Evolutionary conservation across 2,329 filamentous ascomycete genomes (phyloP), one percentile per base, ranked within the genome.

Genomic region (Thermomyces lanuginosus): DNA sequence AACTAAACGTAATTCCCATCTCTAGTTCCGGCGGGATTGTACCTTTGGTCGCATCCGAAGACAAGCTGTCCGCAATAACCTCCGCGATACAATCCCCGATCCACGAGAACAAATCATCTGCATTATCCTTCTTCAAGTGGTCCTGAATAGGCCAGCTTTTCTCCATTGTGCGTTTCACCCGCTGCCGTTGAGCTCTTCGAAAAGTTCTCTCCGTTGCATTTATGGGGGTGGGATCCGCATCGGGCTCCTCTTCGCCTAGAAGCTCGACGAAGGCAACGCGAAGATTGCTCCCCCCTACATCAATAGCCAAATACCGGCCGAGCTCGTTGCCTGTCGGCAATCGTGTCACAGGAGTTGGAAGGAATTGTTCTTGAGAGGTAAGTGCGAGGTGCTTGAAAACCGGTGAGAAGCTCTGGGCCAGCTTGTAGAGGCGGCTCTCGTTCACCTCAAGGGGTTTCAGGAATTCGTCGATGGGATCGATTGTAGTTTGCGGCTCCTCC

Each of bases 41-140:
- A 6, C 48, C 48, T 31, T 44, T 53, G 13, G 47, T 52, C 13
- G 45, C 41, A 30, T 58, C 53, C 4, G 50, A 50, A 4, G 46
- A 49, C 29, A 61, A 36, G 26, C 53, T 58, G 34, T 72, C 64
- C 16, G 55, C 57, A 9, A 86, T 72, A 3, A 84, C 76, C 33
- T 76, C 63, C 8, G 76, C 76, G 39, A 89, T 80, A 42, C 75
- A 78, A 39, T 67, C 60, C 14, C 79, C 80, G 37, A 89, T 80
- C 79, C 79, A 89, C n/a, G 64, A 54, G 48, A 89, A 89, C 2
- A 86, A 57, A 31, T 73, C 71, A 30, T 81, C 72, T 1, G 76
- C 70, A 36, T 83, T 74, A 38, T 82, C 71, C 48, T 56, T 64
- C 38, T 66, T 66, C 41, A 66, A 33, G 43, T 66, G 63, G 27